phyloP scores from a whole-genome alignment of 163 green algal species.

The Volvox carteri region DNA sequence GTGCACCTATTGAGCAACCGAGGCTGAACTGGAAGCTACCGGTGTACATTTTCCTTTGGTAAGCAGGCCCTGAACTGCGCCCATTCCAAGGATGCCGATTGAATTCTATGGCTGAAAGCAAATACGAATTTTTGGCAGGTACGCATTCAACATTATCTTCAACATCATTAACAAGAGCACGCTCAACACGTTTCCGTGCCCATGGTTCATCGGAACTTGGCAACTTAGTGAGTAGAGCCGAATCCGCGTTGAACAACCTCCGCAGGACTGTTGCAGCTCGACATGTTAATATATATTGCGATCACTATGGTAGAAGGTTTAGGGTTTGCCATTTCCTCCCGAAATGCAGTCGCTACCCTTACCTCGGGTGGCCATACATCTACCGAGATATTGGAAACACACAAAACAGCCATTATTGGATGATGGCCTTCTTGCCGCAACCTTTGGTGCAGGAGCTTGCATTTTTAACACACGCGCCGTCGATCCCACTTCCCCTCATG shows the following conservation, averaged over 20 bases:
- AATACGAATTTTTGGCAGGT: slow-evolving; percentile 60
- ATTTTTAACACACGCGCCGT: too few species aligned
- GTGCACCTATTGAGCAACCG: slow-evolving; percentile 15
- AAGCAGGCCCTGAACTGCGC: slow-evolving; percentile 40
- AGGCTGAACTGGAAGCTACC: slow-evolving; percentile 63
- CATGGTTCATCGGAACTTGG: slow-evolving; percentile 92
- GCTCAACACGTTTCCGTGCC: slow-evolving; percentile 94
- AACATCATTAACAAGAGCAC: slow-evolving; percentile 95
- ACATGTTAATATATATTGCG: too few species aligned
- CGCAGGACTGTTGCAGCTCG: too few species aligned
- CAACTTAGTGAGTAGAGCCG: slow-evolving; percentile 81
- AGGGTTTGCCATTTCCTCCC: background rate
- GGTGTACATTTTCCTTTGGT: slow-evolving; percentile 73
- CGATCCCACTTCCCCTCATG: background rate
- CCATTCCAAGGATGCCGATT: background rate
- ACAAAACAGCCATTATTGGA: too few species aligned
- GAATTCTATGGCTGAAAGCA: background rate
- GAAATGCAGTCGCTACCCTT: too few species aligned
- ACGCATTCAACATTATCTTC: slow-evolving; percentile 85
- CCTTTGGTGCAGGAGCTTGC: too few species aligned
- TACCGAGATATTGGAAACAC: too few species aligned
- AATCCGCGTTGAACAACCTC: background rate
- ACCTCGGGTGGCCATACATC: too few species aligned
- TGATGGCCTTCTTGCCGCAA: too few species aligned
- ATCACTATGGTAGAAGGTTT: too few species aligned